Evolutionary conservation across 306 rosid species (phyloP), one percentile per base, ranked within the genome.

Genomic region (Gleditsia sinensis): DNA sequence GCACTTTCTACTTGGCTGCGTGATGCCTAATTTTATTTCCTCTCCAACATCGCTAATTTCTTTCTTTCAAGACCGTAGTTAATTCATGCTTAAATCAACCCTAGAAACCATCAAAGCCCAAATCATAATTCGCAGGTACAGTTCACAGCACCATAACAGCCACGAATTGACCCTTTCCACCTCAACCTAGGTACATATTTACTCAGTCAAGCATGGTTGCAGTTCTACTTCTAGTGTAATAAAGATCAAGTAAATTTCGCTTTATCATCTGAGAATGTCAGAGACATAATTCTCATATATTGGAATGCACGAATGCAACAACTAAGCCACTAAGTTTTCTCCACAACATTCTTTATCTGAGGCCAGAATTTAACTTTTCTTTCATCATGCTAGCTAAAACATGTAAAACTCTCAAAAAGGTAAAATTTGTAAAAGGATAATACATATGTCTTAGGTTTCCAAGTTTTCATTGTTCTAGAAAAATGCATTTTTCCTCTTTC

Each of bases 231-330:
- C 7, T 32, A 50, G 43, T 74, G 53, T n/a, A 43, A 33, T 32
- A 24, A 53, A 78, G 27, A 63, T 57, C 53, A 64, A 56, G 46
- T 48, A 62, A 30, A 51, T 42, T 11, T 7, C 3, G 13, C 42
- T 58, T 54, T 48, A 9, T 11, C 14, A 21, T 46, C 10, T 28
- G 32, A 69, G 19, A 33, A 23, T n/a, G 9, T 75, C 28, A 34
- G 46, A 59, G 25, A 51, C 50, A 61, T 30, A 78, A 27, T 60
- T 61, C 48, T 50, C 19, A 16, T 32, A 37, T 37, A 54, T 36
- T 6, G 55, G 65, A 42, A 34, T 63, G 23, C 32, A 76, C 46
- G 56, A 32, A 75, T 24, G 39, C 27, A 67, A 76, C 45, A 56
- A 48, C 57, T 17, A 43, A 48, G 42, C 46, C 53, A 42, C 45